A percentile compares a stretch with the other conserved stretches of the same genome.
Evolutionary conservation across 441 rosid genomes (phyloP).

Genomic region (Brassica hybrid): DNA sequence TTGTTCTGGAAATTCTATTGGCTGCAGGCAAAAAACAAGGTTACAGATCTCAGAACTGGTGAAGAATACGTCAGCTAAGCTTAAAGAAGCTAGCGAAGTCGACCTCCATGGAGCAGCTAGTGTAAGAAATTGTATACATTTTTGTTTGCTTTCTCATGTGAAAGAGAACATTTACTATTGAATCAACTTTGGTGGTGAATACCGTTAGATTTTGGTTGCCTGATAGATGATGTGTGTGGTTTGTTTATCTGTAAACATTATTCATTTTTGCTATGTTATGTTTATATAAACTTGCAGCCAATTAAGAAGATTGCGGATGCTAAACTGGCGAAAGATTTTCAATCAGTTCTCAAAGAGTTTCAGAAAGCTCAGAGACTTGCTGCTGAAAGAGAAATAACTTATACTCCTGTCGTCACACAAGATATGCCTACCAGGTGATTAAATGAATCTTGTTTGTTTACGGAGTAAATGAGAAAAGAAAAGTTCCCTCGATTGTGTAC

Average conservation of each 20-base stretch:
- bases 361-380: constrained; percentile 90
- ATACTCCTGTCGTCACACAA: constrained; percentile 60
- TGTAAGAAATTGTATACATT: constrained; percentile 48
- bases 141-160: constrained; percentile 20
- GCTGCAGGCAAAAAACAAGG: constrained; percentile 72
- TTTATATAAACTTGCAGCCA: constrained; percentile 54
- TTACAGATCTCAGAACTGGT: constrained; percentile 67
- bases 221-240: constrained; percentile 6
- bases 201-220: not conserved
- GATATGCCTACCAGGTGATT: constrained; percentile 61
- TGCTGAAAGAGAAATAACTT: constrained; percentile 73
- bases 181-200: not conserved
- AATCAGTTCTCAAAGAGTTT: constrained; percentile 71
- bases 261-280: not conserved
- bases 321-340: constrained; percentile 85
- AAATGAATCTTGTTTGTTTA: not conserved
- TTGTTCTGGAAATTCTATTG: constrained; percentile 7
- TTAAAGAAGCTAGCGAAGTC: constrained; percentile 74
- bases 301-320: constrained; percentile 80
- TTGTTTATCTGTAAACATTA: not conserved
- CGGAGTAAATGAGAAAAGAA: no score
- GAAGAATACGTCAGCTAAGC: constrained; percentile 76
- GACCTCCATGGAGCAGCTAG: constrained; percentile 60
- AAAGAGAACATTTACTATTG: not conserved
- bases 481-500: no score